Conservation (phyloP, 805 yeast genomes). For the Teunomyces atbi region DNA sequence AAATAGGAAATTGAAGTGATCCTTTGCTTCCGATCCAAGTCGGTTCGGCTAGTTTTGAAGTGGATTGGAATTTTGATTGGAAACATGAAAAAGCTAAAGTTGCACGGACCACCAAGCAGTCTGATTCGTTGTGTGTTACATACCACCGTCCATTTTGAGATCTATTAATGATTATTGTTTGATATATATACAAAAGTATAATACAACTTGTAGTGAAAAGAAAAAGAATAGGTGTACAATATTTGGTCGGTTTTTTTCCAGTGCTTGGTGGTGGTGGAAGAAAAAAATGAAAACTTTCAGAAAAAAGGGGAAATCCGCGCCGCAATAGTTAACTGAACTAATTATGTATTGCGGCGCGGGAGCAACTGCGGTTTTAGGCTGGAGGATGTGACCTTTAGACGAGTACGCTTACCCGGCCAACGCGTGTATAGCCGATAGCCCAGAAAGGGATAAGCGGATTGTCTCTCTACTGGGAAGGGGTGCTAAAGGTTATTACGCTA, state of each 20-base stretch:
- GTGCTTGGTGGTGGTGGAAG: conserved; percentile 2
- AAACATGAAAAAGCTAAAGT: not conserved
- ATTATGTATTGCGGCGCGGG: not conserved
- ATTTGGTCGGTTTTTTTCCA: conserved; percentile 7
- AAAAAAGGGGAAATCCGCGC: conserved; percentile 1
- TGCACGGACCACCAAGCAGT: not conserved
- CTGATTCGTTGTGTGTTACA: conserved; percentile 24
- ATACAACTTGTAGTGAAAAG: conserved; percentile 19
- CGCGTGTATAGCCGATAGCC: conserved; percentile 1
- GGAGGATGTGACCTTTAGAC: not conserved
- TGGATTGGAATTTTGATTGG: not conserved
- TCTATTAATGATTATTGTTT: conserved; percentile 14
- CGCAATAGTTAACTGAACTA: not conserved
- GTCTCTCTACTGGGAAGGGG: not conserved
- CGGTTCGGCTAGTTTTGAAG: not conserved
- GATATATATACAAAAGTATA: conserved; percentile 15
- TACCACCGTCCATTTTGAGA: conserved; percentile 60
- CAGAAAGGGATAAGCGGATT: conserved; percentile 3
- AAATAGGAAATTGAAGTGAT: not conserved
- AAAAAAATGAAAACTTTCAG: conserved; percentile 1
- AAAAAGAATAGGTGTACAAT: conserved; percentile 15
- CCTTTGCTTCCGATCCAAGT: not conserved
- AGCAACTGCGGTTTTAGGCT: not conserved
- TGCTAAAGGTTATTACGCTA: not conserved
- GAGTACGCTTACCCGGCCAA: conserved; percentile 3